These are phyloP conservation scores for Fusarium sp. DNA, from an alignment of 2,329 filamentous ascomycete species.

Conservation along the genomic window DNA sequence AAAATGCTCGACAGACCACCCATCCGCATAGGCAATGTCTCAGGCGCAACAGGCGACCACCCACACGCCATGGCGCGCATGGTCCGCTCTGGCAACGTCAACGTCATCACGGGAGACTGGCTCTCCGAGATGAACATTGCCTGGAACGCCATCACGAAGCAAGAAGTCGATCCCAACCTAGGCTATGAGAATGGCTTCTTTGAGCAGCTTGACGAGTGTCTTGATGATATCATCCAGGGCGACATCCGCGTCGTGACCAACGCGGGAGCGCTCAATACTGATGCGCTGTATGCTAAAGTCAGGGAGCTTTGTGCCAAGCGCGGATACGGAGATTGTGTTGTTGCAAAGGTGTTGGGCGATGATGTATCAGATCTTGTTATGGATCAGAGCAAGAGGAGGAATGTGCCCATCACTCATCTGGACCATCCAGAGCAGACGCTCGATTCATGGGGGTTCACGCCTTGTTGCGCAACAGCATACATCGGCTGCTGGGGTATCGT, in stretches of 20 bases:
- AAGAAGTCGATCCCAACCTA: slow-evolving; percentile 45
- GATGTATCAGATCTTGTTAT: slow-evolving; percentile 48
- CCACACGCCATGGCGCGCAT: slow-evolving; percentile 48
- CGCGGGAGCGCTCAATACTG: slow-evolving; percentile 52
- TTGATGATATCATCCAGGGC: slow-evolving; percentile 48
- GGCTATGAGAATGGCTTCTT: slow-evolving; percentile 53
- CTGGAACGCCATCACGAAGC: slow-evolving; percentile 49
- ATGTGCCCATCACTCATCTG: slow-evolving; percentile 38
- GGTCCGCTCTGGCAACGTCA: slow-evolving; percentile 45
- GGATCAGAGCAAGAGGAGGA: slow-evolving; percentile 20
- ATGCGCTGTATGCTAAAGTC: slow-evolving; percentile 45
- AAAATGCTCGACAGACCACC: slow-evolving; percentile 44
- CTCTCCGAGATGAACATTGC: slow-evolving; percentile 62
- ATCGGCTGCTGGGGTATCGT: slow-evolving; percentile 61
- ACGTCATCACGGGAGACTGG: slow-evolving; percentile 54
- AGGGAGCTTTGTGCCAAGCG: slow-evolving; percentile 44
- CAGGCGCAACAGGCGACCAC: slow-evolving; percentile 48
- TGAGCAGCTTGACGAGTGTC: slow-evolving; percentile 54
- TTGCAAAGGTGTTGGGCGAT: slow-evolving; percentile 52
- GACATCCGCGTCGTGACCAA: slow-evolving; percentile 53
- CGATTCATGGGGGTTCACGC: slow-evolving; percentile 44
- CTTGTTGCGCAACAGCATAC: slow-evolving; percentile 52
- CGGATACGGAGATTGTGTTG: slow-evolving; percentile 44
- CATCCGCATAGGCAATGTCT: slow-evolving; percentile 49
- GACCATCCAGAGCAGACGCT: slow-evolving; percentile 45